Evolutionary conservation across 2,329 filamentous ascomycete genomes (phyloP).

Genomic region (Colletotrichum higginsianum): DNA sequence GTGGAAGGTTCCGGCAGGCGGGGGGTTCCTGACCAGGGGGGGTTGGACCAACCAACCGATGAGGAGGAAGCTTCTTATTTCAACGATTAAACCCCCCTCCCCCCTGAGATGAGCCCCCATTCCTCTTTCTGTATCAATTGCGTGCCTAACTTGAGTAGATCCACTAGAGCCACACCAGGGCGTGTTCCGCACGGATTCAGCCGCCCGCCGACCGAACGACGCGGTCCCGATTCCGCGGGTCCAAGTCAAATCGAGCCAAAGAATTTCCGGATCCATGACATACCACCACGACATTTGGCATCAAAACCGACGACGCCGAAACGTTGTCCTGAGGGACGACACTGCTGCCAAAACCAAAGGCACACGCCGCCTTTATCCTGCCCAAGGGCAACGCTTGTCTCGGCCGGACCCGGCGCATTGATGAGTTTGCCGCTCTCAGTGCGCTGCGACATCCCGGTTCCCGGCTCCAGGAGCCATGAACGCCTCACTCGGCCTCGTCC

Average conservation of each 20-base stretch:
- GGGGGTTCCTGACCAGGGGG: constrained; percentile 6
- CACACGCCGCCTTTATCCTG: neutral
- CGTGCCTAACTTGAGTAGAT: neutral
- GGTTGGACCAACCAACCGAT: too few relatives aligned
- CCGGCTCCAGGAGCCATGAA: constrained; percentile 40
- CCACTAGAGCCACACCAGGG: constrained; percentile 12
- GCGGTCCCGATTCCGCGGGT: constrained; percentile 22
- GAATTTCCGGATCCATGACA: constrained; percentile 28
- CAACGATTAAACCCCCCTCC: neutral
- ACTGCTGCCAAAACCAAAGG: neutral
- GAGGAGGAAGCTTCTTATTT: too few relatives aligned
- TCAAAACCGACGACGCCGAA: constrained; percentile 15
- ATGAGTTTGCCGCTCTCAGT: constrained; percentile 28
- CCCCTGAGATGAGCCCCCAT: neutral
- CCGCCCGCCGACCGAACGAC: constrained; percentile 11
- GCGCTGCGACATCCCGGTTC: constrained; percentile 29
- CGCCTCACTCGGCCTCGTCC: constrained; percentile 37
- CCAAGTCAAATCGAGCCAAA: neutral
- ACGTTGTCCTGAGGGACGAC: neutral
- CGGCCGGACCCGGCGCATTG: constrained; percentile 34
- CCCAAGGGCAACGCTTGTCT: too few relatives aligned
- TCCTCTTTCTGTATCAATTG: constrained; percentile 17
- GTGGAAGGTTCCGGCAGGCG: constrained; percentile 34
- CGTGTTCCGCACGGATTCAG: neutral
- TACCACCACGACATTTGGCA: neutral